Evolutionary conservation across 1,284 basidiomycete species (phyloP).

Genomic region (Ganoderma boninense): DNA sequence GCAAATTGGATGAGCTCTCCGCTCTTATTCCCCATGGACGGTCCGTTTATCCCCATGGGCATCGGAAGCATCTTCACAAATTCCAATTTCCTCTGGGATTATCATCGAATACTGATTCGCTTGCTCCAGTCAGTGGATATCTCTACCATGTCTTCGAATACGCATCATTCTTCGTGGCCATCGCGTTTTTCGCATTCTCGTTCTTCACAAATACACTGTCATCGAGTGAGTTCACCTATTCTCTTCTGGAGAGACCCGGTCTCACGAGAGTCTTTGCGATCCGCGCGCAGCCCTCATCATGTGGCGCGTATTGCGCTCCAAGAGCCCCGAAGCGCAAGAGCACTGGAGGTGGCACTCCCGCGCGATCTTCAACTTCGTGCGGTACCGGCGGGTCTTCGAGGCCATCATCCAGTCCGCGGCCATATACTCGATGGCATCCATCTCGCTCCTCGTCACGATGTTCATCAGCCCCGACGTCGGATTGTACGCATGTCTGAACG

Average conservation of each 20-base stretch:
- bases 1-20: too few relatives aligned
- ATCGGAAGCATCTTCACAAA: too few relatives aligned
- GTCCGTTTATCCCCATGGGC: too few relatives aligned
- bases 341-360: constrained; percentile 4
- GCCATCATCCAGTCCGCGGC: constrained; percentile 13
- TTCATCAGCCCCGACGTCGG: constrained; percentile 6
- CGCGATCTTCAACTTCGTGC: constrained; percentile 4
- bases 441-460: constrained; percentile 2
- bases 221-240: background rate
- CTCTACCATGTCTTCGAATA: background rate
- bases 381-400: constrained; percentile 14
- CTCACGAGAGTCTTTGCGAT: background rate
- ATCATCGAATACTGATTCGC: background rate
- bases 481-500: background rate
- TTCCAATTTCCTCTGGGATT: background rate
- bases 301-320: background rate
- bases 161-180: background rate
- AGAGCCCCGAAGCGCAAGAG: background rate
- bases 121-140: background rate
- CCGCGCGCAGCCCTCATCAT: background rate
- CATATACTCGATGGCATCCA: constrained; percentile 2
- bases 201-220: constrained; percentile 9
- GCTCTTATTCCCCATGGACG: too few relatives aligned
- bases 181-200: constrained; percentile 1
- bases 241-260: too few relatives aligned